Base-by-base conservation (phyloP, 2,329 filamentous ascomycete genomes). In the Acrodontium crateriforme region DNA sequence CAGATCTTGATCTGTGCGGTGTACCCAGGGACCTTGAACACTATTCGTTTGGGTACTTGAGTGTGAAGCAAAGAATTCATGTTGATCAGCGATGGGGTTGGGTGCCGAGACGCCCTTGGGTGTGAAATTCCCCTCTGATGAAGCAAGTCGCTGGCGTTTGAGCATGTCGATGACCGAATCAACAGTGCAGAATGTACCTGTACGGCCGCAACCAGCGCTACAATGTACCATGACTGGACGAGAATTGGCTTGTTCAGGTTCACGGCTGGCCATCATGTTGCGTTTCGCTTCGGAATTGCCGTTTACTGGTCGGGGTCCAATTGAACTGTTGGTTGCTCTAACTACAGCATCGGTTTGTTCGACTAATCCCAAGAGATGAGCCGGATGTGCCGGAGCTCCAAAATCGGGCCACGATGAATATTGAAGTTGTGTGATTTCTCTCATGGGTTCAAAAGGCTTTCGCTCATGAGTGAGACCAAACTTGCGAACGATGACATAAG, bases 351-450 rank as follows among this genome's bases (percentile, higher is more conserved):
- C 89, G 44, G 78, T 81, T 28, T 93, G 70, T 53, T 94, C 84
- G n/a, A 95, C 80, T 10, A 98, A 59, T 2, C 78, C 80, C 10
- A 98, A 65, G 2, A 98, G 66, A 45, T 95, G 84, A 4, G 74
- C 72, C 1, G 89, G 84, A 45, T 91, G 79, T 0, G 89, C 84
- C 0, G 87, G 87, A 0, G 84, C 78, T 12, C 89, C 89, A 54
- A 95, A 94, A 48, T 98, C 89, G 0, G 89, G 89, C 89, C 89
- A 98, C n/a, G 78, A 76, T 0, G 83, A 74, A 52, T 94, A 95
- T 49, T 95, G 85, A 9, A 98, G 62, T 43, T 98, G 89, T 0
- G 85, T 94, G 36, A 98, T 78, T 54, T 95, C 85, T 14, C 87
- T 78, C 40, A 93, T 78, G 0, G 83, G 80, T 12, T 74, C 71